These are phyloP conservation scores for Barbarea vulgaris DNA, from an alignment of 345 rosid species.

Conservation along the genomic window DNA sequence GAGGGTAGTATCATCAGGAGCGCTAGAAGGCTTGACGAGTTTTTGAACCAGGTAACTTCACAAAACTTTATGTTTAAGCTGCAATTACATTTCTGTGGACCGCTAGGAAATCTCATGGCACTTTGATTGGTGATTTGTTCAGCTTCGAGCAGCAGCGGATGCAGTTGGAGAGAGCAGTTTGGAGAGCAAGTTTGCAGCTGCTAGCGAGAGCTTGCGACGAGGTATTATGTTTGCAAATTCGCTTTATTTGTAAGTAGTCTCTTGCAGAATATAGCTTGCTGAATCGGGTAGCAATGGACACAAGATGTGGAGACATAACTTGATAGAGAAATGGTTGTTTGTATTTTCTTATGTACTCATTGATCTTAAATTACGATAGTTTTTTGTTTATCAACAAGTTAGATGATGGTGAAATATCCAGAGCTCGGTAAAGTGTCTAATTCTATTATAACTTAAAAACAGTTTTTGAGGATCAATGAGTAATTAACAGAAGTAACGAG, in stretches of 20 bases:
- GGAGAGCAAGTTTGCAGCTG: slow-evolving; percentile 81
- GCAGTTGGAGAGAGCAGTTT: slow-evolving; percentile 85
- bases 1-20: slow-evolving; percentile 97
- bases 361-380: not conserved
- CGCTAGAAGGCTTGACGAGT: slow-evolving; percentile 93
- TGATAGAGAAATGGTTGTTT: not conserved
- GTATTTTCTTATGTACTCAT: not conserved
- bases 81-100: not conserved
- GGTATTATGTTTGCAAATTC: slow-evolving; percentile 82
- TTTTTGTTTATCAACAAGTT: not conserved
- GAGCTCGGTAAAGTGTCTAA: not conserved
- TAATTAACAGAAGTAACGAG: slow-evolving; percentile 4
- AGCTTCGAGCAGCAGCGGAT: slow-evolving; percentile 86
- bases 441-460: not conserved
- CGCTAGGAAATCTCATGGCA: slow-evolving; percentile 13
- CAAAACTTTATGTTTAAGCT: slow-evolving; percentile 3
- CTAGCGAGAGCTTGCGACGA: slow-evolving; percentile 84
- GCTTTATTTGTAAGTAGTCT: not conserved
- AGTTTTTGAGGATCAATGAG: not conserved
- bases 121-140: slow-evolving; percentile 25
- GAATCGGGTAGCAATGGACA: not conserved
- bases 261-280: not conserved
- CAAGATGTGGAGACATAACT: not conserved
- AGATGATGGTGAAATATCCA: not conserved
- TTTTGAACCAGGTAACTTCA: slow-evolving; percentile 78